These are phyloP conservation scores for Cyberlindnera saturnus DNA, from an alignment of 805 yeast genomes.

Conservation along the genomic window DNA sequence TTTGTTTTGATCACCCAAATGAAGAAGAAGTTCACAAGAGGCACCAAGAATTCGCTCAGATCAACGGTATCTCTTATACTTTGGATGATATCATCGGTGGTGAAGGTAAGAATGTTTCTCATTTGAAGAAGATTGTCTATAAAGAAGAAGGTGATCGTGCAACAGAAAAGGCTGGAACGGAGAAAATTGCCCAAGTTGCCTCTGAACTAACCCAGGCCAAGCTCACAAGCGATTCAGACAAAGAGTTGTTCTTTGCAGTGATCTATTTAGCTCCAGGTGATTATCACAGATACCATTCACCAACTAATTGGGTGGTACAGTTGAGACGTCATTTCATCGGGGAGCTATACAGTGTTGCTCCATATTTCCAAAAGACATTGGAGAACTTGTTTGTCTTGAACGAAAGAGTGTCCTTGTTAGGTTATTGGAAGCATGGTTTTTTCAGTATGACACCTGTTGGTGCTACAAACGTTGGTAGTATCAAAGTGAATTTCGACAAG, in stretches of 20 bases:
- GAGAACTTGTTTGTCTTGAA: conserved; percentile 84
- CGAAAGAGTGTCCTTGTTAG: conserved; percentile 91
- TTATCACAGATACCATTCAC: conserved; percentile 95
- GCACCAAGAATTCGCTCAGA: conserved; percentile 69
- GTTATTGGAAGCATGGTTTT: conserved; percentile 95
- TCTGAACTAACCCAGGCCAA: conserved; percentile 20
- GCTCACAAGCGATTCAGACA: conserved; percentile 31
- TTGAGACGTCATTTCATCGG: conserved; percentile 94
- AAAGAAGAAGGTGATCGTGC: conserved; percentile 68
- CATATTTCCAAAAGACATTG: conserved; percentile 85
- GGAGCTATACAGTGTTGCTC: conserved; percentile 92
- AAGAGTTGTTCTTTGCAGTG: conserved; percentile 77
- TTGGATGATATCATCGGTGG: conserved; percentile 64
- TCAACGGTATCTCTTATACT: conserved; percentile 69
- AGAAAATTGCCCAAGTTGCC: conserved; percentile 35
- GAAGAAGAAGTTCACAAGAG: conserved; percentile 39
- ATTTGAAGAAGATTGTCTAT: conserved; percentile 42
- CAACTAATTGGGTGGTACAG: conserved; percentile 92
- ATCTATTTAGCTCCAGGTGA: conserved; percentile 97
- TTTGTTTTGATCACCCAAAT: conserved; percentile 37
- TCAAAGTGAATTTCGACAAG: conserved; percentile 85
- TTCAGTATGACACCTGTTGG: conserved; percentile 99
- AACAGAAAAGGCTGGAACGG: conserved; percentile 23
- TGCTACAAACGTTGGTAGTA: conserved; percentile 97
- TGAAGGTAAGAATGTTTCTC: conserved; percentile 35